Base-by-base conservation (phyloP, 23 red algal genomes). In the Pyropia yezoensis region DNA sequence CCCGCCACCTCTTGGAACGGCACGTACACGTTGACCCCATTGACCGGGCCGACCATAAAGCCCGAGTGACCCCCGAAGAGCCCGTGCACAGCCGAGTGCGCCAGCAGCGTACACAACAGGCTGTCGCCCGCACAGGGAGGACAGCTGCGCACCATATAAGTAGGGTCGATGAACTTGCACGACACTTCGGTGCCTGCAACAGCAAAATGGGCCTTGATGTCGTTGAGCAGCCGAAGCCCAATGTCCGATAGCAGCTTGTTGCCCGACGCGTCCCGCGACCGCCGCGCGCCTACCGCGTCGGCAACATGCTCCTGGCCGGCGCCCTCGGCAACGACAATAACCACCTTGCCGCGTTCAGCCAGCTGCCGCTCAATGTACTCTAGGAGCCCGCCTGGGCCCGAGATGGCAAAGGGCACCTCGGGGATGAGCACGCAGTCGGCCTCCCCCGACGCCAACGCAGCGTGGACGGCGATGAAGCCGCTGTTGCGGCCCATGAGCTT, bases 161-260 rank as follows among this genome's bases (percentile, higher is more conserved):
- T 96, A 16, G 92, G 92, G 65, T 96, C 92, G 20, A 96, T 65
- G 80, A 80, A 96, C 77, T 96, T 96, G 53, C 54, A 70, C 30
- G 25, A 85, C 26, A 96, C 73, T 67, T 96, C 84, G 4, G 59
- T 72, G 14, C 83, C 65, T 54, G 56, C 67, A 1, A 8, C 61
- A 9, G 57, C 66, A 64, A 89, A 96, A 19, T 77, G 67, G 7
- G 33, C 47, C 25, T 96, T 71, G 27, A 88, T 73, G n/a, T 85
- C 80, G 15, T 84, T 54, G 34, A 71, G 20, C 55, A 96, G 25
- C 39, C 73, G 71, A 14, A 63, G 70, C 20, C 92, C 92, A 33
- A 96, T 83, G 65, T 96, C 83, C 2, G 33, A 45, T 23, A 82
- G 64, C 18, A 53, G 55, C 29, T 67, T 25, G 57, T 90, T 96